Conservation (phyloP, 768 basidiomycete species). For the Agaricus subrufescens region DNA sequence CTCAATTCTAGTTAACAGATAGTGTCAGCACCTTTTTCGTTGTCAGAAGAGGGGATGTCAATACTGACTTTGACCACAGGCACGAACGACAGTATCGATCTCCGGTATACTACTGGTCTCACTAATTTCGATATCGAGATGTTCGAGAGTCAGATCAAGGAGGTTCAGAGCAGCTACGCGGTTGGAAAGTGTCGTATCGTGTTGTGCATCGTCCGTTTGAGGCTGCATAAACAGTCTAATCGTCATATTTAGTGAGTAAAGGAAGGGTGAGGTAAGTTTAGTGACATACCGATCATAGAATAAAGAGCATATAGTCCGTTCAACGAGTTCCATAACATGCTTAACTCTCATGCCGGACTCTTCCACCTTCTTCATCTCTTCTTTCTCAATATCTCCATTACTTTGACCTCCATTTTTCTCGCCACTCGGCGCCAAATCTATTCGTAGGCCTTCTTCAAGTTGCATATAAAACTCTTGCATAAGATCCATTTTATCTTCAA, state of each 20-base stretch:
- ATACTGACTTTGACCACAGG: slow-evolving; percentile 45
- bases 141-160: slow-evolving; percentile 82
- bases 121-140: slow-evolving; percentile 83
- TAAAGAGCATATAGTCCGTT: slow-evolving; percentile 61
- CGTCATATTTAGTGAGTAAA: not conserved
- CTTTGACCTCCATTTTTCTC: slow-evolving; percentile 21
- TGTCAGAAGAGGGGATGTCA: not conserved
- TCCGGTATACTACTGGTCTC: slow-evolving; percentile 32
- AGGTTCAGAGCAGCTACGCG: slow-evolving; percentile 90
- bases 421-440: not conserved
- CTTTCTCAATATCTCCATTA: slow-evolving; percentile 24
- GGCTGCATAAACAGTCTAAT: slow-evolving; percentile 72
- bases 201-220: slow-evolving; percentile 65
- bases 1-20: slow-evolving; percentile 22
- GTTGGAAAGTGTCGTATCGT: slow-evolving; percentile 86
- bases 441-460: slow-evolving; percentile 61
- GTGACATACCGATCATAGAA: slow-evolving; percentile 76
- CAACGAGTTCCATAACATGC: slow-evolving; percentile 68
- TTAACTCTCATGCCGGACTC: slow-evolving; percentile 44
- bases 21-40: not conserved
- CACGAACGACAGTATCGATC: slow-evolving; percentile 32
- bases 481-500: slow-evolving; percentile 47
- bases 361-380: slow-evolving; percentile 29
- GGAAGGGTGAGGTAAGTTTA: too few relatives aligned
- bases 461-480: slow-evolving; percentile 70